Percentiles rank a stretch among this genome's conserved stretches.
These are phyloP conservation scores for Tetrahymena borealis DNA, from an alignment of 73 alveolate genomes.

Conservation along the genomic window DNA sequence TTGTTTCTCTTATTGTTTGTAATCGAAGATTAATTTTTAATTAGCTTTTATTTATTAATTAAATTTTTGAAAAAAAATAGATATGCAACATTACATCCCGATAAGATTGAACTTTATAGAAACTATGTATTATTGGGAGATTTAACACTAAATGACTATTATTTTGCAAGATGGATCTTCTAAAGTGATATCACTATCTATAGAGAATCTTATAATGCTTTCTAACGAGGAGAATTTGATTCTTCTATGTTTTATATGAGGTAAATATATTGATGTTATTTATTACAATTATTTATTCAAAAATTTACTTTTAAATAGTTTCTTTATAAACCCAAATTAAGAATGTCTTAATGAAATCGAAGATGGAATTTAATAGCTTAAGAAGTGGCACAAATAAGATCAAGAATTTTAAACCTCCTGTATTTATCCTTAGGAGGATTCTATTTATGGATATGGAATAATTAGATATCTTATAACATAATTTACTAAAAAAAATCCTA, in stretches of 20 bases:
- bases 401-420: neutral
- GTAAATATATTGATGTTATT: no score
- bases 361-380: neutral
- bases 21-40: no score
- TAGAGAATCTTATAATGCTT: neutral
- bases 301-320: neutral
- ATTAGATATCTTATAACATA: neutral
- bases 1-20: no score
- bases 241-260: neutral
- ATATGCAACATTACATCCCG: neutral
- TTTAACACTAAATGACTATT: neutral
- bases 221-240: neutral
- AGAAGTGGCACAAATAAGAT: neutral
- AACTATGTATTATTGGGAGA: neutral
- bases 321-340: neutral
- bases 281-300: neutral
- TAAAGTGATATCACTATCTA: neutral
- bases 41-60: no score
- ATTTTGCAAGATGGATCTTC: neutral
- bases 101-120: neutral
- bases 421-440: neutral
- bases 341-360: neutral
- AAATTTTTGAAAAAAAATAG: neutral
- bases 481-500: neutral
- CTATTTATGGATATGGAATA: neutral